Base-by-base conservation (phyloP, 108 stramenopile species). In the Fragilaria crotonensis region DNA sequence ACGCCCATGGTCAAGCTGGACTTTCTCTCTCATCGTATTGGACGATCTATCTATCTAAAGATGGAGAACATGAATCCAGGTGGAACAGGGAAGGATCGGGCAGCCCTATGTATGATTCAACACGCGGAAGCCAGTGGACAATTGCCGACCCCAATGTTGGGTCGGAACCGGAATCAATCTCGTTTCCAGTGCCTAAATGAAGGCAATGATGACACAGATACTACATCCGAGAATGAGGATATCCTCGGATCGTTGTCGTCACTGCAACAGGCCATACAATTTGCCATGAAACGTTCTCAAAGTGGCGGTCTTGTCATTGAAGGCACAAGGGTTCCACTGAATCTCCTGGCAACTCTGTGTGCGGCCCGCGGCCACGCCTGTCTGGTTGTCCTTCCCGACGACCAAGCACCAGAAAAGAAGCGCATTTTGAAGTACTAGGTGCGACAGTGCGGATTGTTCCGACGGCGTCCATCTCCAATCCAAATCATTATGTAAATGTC, bases 271-370 rank as follows among this genome's bases (percentile, higher is more conserved):
- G n/a, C n/a, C n/a, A 58, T 74, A 19, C 29, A 47, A 0, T 29
- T 57, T 25, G 75, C 86, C 17, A 68, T 87, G 26, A 32, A 64
- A 48, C 47, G 36, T 45, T 79, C 81, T 25, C 52, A 71, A 63
- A 85, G 82, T 4, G 78, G 87, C 60, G 75, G 89, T 17, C 32
- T 90, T n/a, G 92, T 98, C 46, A 85, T 98, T 25, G 97, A 97
- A 67, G 97, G 97, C 4, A 95, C 95, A 20, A 90, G 87, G 11
- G 97, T 95, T 44, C 92, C 91, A 18, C 97, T 96, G 4, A 95
- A 95, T 2, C 95, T 98, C 33, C 62, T 97, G 23, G 94, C 97
- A 0, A 84, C 83, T 2, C 54, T 96, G 28, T 87, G 84, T 48
- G 75, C 71, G 21, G 66, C 90, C 25, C 73, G 89, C 31, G 96